These are phyloP conservation scores for Polygonum maritimum DNA, from an alignment of 148 eudicot genomes.

Conservation along the genomic window DNA sequence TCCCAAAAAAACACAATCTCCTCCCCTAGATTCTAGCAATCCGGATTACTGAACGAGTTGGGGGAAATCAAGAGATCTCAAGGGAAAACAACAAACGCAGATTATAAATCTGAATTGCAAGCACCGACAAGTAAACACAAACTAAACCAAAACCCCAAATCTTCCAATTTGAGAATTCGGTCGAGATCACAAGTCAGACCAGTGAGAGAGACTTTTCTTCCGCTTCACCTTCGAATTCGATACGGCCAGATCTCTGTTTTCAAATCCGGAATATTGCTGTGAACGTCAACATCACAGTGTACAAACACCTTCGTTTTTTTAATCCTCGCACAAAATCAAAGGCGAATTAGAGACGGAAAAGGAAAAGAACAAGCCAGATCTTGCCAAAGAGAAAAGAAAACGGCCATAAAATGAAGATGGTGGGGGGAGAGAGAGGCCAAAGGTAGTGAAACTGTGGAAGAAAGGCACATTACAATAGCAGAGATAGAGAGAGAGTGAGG, in stretches of 20 bases:
- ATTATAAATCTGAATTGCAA: not conserved
- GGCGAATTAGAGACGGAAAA: slow-evolving; percentile 17
- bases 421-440: not conserved
- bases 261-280: not conserved
- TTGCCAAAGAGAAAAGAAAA: slow-evolving; percentile 20
- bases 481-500: not conserved
- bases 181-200: not conserved
- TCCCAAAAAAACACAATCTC: not conserved
- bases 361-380: slow-evolving; percentile 22
- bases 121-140: not conserved
- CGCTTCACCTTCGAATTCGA: not conserved
- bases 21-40: not conserved
- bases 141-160: not conserved
- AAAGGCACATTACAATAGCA: slow-evolving; percentile 6
- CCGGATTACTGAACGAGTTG: not conserved
- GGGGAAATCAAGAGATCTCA: not conserved
- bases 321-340: slow-evolving; percentile 5
- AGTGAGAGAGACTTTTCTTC: not conserved
- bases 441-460: not conserved
- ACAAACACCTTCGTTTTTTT: slow-evolving; percentile 2
- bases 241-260: not conserved
- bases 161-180: not conserved
- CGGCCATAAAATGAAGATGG: not conserved
- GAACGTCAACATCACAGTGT: not conserved
- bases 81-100: not conserved